Evolutionary conservation across 108 stramenopile genomes (phyloP), one percentile per base, ranked within the genome.

Genomic region (Fragilariopsis cylindrus): DNA sequence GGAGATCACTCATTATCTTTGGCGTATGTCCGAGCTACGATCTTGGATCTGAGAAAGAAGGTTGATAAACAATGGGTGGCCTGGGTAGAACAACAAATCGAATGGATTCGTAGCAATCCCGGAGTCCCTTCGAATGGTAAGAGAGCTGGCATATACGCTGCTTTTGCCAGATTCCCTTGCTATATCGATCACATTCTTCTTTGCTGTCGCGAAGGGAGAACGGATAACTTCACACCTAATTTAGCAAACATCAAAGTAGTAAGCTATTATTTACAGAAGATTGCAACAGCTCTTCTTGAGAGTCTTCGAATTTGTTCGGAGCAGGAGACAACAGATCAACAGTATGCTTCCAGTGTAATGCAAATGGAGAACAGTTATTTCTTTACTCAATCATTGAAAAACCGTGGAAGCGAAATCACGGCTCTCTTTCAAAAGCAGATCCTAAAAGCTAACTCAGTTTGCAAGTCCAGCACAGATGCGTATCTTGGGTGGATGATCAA

Each of bases 401-500:
- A 90, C 72, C 75, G 95, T 5, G 90, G 93, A 30, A 12, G 69
- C 18, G 89, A 90, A 63, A 80, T 93, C 3, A 65, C 82, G 4
- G 67, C 73, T 66, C 84, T 93, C 11, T 96, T 93, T 74, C 88
- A 88, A 53, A 92, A 91, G 69, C 95, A 92, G 66, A 81, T 92
- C 30, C 83, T 82, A 7, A 86, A 83, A 54, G 95, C 95, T 52
- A 93, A 88, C 54, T 80, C 86, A 41, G 87, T 92, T 46, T 91
- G 89, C 74, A 96, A 93, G 72, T 76, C 91, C 30, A 92, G 92
- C 67, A 93, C 92, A n/a, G 92, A 96, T 81, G 90, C 92, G 1
- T 96, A 96, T 65, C 76, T 96, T 40, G 90, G 89, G 21, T 96
- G 92, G 92, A 96, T 92, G 92, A 96, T 96, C 71, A 93, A 93